Percentiles rank a stretch among this genome's conserved stretches.
phyloP scores from a whole-genome alignment of 306 rosid genomes.

The Pyrus pyrifolia region DNA sequence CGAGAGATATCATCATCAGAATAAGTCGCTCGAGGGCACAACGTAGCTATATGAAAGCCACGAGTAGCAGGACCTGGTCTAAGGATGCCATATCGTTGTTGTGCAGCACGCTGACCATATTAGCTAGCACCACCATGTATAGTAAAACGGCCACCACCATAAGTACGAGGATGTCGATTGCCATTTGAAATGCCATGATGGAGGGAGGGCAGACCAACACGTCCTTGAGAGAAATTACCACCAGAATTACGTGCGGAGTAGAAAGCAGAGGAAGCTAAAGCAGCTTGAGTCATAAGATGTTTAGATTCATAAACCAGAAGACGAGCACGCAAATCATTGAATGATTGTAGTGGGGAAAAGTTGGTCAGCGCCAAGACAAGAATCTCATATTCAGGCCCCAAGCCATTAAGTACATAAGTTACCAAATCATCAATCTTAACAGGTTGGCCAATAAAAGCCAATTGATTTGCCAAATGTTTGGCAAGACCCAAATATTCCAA shows the following conservation, averaged over 20 bases:
- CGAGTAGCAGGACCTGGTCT: not conserved
- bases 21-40: not conserved
- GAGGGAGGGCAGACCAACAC: fast-evolving
- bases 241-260: too few species aligned
- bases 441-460: not conserved
- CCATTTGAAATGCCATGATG: not conserved
- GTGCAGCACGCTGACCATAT: too few species aligned
- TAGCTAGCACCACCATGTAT: fast-evolving
- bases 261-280: not conserved
- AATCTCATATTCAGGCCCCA: not conserved
- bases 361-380: not conserved
- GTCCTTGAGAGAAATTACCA: too few species aligned
- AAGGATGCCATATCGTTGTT: not conserved
- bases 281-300: not conserved
- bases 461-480: not conserved
- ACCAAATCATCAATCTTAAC: not conserved
- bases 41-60: not conserved
- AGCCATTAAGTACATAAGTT: not conserved
- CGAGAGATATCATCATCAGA: too few species aligned
- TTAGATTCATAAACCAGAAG: not conserved
- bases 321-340: not conserved
- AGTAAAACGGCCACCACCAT: not conserved
- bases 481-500: not conserved
- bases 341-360: not conserved
- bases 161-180: not conserved